phyloP scores from a whole-genome alignment of 257 asterid genomes.

The Petunia secreta region DNA sequence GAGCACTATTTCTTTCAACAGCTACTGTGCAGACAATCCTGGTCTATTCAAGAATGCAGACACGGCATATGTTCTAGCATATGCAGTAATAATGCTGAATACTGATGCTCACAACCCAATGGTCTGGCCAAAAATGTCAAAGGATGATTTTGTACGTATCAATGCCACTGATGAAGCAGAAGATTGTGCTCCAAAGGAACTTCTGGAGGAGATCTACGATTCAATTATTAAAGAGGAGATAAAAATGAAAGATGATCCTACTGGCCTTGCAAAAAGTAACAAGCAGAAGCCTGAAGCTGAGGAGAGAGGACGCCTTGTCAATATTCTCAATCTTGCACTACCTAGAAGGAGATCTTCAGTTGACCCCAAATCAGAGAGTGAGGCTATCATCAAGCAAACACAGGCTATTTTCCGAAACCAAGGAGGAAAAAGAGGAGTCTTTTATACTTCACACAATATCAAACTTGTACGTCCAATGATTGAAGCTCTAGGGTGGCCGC shows the following conservation, averaged over 20 bases:
- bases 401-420: constrained; percentile 80
- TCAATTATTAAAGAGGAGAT: constrained; percentile 94
- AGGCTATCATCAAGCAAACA: constrained; percentile 81
- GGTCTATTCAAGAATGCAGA: constrained; percentile 96
- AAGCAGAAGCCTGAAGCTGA: constrained; percentile 80
- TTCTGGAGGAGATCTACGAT: constrained; percentile 94
- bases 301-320: constrained; percentile 80
- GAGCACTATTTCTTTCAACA: constrained; percentile 45
- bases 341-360: constrained; percentile 73
- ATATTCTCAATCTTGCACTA: constrained; percentile 91
- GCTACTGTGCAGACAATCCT: constrained; percentile 95
- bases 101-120: constrained; percentile 99
- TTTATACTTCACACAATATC: constrained; percentile 83
- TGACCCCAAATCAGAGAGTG: constrained; percentile 85
- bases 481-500: constrained; percentile 98
- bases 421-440: constrained; percentile 86
- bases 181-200: constrained; percentile 92
- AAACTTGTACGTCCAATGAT: constrained; percentile 96
- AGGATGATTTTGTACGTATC: constrained; percentile 88
- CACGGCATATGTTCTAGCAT: constrained; percentile 97
- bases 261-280: constrained; percentile 57
- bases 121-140: constrained; percentile 99
- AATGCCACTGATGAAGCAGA: constrained; percentile 79
- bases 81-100: constrained; percentile 98
- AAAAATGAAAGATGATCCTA: constrained; percentile 90